These are phyloP conservation scores for Protea cynaroides DNA, from an alignment of 164 flowering plant species.

Conservation along the genomic window DNA sequence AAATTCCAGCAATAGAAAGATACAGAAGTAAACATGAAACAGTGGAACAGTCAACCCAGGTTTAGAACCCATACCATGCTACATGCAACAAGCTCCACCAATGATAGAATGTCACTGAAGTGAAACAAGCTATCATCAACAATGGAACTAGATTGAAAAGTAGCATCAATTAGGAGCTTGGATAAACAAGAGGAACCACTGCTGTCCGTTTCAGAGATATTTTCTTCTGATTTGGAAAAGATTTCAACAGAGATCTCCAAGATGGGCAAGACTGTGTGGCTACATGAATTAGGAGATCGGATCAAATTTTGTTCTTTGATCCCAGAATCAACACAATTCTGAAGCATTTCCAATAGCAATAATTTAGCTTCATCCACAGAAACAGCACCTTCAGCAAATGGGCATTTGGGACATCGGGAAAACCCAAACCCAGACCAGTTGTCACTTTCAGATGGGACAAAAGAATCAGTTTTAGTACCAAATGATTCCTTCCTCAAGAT, in stretches of 20 bases:
- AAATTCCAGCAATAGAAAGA: neutral
- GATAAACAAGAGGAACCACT: constrained; percentile 16
- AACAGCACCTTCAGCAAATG: constrained; percentile 42
- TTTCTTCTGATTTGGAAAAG: constrained; percentile 9
- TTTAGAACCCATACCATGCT: constrained; percentile 45
- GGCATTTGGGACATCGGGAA: constrained; percentile 44
- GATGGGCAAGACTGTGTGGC: neutral
- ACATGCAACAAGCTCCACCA: constrained; percentile 63
- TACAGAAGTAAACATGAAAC: neutral
- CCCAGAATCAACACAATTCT: constrained; percentile 16
- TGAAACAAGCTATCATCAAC: constrained; percentile 12
- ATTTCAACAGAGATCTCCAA: constrained; percentile 11
- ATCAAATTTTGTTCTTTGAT: constrained; percentile 9
- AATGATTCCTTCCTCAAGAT: constrained; percentile 31
- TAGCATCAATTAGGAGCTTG: constrained; percentile 3
- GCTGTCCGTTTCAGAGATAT: constrained; percentile 1
- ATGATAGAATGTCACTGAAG: constrained; percentile 45
- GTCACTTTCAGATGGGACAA: constrained; percentile 8
- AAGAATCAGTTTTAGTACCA: constrained; percentile 8
- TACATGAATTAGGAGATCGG: constrained; percentile 9
- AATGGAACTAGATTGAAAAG: constrained; percentile 9
- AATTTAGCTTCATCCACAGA: constrained; percentile 36
- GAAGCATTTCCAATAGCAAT: constrained; percentile 48
- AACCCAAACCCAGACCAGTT: constrained; percentile 15
- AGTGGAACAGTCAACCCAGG: neutral